These are phyloP conservation scores for Magnolia officinalis DNA, from an alignment of 164 flowering plant species.

Conservation along the genomic window DNA sequence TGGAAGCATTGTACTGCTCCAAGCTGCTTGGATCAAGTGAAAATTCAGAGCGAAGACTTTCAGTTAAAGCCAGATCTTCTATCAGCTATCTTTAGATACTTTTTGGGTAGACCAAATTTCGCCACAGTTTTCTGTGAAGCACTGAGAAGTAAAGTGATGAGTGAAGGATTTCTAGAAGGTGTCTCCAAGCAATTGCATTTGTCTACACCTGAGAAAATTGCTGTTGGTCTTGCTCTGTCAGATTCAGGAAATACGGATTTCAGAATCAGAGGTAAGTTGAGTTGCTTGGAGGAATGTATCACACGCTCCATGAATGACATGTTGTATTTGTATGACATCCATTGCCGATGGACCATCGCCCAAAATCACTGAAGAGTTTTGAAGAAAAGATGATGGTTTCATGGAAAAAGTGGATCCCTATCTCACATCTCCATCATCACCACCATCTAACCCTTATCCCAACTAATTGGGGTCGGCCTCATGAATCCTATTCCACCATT, in stretches of 20 bases:
- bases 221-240: constrained; percentile 77
- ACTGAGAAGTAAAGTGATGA: constrained; percentile 32
- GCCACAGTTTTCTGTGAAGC: constrained; percentile 62
- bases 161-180: constrained; percentile 49
- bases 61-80: constrained; percentile 36
- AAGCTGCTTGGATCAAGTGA: constrained; percentile 56
- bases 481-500: too few relatives aligned
- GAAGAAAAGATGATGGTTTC: too few relatives aligned
- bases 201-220: constrained; percentile 66
- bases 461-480: too few relatives aligned
- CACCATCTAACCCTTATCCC: too few relatives aligned
- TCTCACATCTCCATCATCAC: too few relatives aligned
- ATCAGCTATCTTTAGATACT: constrained; percentile 42
- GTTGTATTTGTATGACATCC: too few relatives aligned
- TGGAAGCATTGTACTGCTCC: constrained; percentile 67
- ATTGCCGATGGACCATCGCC: too few relatives aligned
- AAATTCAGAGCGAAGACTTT: constrained; percentile 29
- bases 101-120: constrained; percentile 64
- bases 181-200: constrained; percentile 50
- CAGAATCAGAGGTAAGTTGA: constrained; percentile 56
- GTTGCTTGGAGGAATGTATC: too few relatives aligned
- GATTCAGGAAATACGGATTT: constrained; percentile 58
- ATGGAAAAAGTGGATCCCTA: too few relatives aligned
- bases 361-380: too few relatives aligned
- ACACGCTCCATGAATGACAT: too few relatives aligned